Evolutionary conservation across 2,329 filamentous ascomycete genomes (phyloP), one percentile per base, ranked within the genome.

Genomic region (Trichoderma arundinaceum): DNA sequence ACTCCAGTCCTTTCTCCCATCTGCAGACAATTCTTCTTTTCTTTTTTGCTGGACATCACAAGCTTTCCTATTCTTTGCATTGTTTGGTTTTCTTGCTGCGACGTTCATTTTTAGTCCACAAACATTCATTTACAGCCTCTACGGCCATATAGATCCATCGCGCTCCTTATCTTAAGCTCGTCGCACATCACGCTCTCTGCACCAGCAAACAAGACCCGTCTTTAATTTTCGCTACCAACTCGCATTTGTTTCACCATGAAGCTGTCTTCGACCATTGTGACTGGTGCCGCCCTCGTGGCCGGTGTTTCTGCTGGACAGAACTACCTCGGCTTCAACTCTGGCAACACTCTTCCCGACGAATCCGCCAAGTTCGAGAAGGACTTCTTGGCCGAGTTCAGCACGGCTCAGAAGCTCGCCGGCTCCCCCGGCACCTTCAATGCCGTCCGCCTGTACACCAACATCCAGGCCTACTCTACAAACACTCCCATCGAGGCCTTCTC

Each of bases 401-500:
- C 77, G 22, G 76, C 77, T 19, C 75, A 77, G 72, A 69, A 69
- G 67, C 75, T 78, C 9, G 69, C 73, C 52, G 67, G 66, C 41
- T 70, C 84, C 32, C 84, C 85, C 9, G 84, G 84, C 66, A 78
- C 77, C 69, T 88, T 88, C 80, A 85, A 82, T 72, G 79, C 84
- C 66, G 83, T 87, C 70, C 85, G 88, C 60, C 80, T 90, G 38
- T 90, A 91, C 82, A 91, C 89, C 75, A 88, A 86, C 81, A 86
- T 89, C 74, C 84, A 86, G 76, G 83, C 83, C 73, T 80, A 86
- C 77, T 81, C 89, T 74, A 84, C 91, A 81, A 84, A 86, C 71
- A 90, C 94, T 77, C 93, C 92, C 60, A 82, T 96, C 74, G 82
- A 92, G 81, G 93, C 93, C 48, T 86, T 94, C 79, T 91, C 92